Percentiles rank a stretch among this genome's conserved stretches.
Conservation (phyloP, 2,329 filamentous ascomycete species). For the Microdochium nivale region DNA sequence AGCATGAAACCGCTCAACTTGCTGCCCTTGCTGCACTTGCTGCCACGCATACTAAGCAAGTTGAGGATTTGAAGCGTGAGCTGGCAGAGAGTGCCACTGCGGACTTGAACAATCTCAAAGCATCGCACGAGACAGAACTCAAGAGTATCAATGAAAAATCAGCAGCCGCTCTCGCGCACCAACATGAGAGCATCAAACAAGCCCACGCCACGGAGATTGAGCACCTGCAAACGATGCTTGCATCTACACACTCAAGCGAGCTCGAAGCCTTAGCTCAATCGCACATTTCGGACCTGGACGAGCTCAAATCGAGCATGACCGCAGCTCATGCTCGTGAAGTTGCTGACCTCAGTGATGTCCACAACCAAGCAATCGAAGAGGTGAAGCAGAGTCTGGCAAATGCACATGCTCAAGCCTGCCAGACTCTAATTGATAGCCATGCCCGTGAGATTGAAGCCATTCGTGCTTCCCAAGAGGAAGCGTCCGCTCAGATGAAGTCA, state of each 20-base stretch:
- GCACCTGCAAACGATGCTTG: conserved; percentile 10
- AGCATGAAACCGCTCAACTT: background rate
- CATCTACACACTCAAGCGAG: conserved; percentile 9
- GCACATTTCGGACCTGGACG: conserved; percentile 13
- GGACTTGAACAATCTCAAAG: background rate
- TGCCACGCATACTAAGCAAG: background rate
- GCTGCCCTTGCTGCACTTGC: background rate
- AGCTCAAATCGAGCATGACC: conserved; percentile 9
- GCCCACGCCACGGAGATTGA: conserved; percentile 13
- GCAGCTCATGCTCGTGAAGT: conserved; percentile 12
- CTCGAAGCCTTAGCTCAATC: conserved; percentile 11
- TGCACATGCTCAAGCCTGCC: background rate
- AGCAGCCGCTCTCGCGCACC: background rate
- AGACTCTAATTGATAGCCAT: background rate
- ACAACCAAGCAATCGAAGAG: conserved; percentile 5
- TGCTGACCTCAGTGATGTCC: conserved; percentile 10
- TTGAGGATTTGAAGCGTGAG: background rate
- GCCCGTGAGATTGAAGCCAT: background rate
- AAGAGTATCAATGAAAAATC: background rate
- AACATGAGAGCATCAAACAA: conserved; percentile 11
- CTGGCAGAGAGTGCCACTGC: background rate
- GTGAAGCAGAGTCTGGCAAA: conserved; percentile 4
- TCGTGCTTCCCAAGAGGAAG: background rate
- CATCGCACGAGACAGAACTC: background rate
- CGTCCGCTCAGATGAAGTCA: background rate